Evolutionary conservation across 768 basidiomycete genomes (phyloP), one percentile per base, ranked within the genome.

Genomic region (Galerina sulciceps): DNA sequence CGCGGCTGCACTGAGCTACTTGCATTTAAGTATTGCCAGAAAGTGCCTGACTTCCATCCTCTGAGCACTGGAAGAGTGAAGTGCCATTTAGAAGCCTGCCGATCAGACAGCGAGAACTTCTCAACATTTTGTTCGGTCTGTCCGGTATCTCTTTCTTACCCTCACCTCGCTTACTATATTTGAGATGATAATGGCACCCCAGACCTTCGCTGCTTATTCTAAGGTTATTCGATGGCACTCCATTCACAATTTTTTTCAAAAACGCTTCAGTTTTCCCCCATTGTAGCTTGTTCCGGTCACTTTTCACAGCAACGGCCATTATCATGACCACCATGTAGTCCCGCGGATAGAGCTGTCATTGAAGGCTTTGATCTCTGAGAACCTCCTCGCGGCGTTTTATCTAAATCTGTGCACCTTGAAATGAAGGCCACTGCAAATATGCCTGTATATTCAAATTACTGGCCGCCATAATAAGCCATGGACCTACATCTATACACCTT

Each of bases 291-390:
- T 23, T 8, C 44, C 40, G 26, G 26, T 57, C 53, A 43, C 34
- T 59, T 54, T 31, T 31, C 26, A 4, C 52, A 36, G 37, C 41
- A 50, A 40, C 40, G 40, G 48, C 6, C 37, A n/a, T 41, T 46
- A 26, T 23, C 18, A 42, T 36, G 55, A 48, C 35, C 35, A 52
- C 52, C 31, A 40, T 22, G 22, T 59, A 51, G 61, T 62, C 61
- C 66, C 66, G 66, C 66, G 66, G 66, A 60, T 63, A 60, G 62
- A 55, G 50, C 64, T 67, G 66, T 65, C 66, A 67, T 46, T 62
- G 58, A 67, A 63, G 55, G 61, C 66, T 63, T 59, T 52, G 51
- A 62, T 38, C 50, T 50, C 44, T 55, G 41, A 59, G 50, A 53
- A 57, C 64, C 64, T 64, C 66, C 60, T 64, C 66, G 64, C 66